phyloP scores from a whole-genome alignment of 768 basidiomycete genomes.

The Harrya chromipes region DNA sequence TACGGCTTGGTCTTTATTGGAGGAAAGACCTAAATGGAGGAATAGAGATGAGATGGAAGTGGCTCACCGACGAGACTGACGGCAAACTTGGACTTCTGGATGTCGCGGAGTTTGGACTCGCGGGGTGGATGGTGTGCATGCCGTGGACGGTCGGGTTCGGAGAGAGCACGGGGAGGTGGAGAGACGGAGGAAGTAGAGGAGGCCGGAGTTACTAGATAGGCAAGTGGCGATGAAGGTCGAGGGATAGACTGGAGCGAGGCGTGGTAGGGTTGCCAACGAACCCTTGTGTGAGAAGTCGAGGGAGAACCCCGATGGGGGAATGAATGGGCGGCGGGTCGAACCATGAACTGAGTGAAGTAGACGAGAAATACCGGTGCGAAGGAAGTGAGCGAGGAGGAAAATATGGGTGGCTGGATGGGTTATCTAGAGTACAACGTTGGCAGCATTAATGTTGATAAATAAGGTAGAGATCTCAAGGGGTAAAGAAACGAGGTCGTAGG shows the following conservation, averaged over 20 bases:
- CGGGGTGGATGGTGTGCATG: conserved; percentile 34
- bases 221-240: conserved; percentile 30
- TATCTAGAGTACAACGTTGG: conserved; percentile 37
- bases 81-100: conserved; percentile 63
- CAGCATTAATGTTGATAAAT: conserved; percentile 31
- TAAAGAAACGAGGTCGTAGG: conserved; percentile 13
- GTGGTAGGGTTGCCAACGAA: conserved; percentile 82
- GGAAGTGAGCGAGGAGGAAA: not conserved
- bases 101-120: conserved; percentile 38
- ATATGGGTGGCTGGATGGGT: conserved; percentile 14
- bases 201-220: conserved; percentile 57
- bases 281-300: conserved; percentile 56
- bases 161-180: conserved; percentile 38
- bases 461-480: conserved; percentile 13
- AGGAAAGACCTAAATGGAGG: conserved; percentile 10
- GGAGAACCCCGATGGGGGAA: conserved; percentile 72
- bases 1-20: conserved; percentile 67
- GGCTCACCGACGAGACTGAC: conserved; percentile 67
- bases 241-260: conserved; percentile 41
- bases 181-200: conserved; percentile 49
- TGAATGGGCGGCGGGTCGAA: conserved; percentile 41
- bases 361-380: not conserved
- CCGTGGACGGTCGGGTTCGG: conserved; percentile 33
- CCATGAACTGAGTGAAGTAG: conserved; percentile 22
- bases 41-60: not conserved